Conservation (phyloP, 2,329 filamentous ascomycete species). For the Calonectria naviculata region DNA sequence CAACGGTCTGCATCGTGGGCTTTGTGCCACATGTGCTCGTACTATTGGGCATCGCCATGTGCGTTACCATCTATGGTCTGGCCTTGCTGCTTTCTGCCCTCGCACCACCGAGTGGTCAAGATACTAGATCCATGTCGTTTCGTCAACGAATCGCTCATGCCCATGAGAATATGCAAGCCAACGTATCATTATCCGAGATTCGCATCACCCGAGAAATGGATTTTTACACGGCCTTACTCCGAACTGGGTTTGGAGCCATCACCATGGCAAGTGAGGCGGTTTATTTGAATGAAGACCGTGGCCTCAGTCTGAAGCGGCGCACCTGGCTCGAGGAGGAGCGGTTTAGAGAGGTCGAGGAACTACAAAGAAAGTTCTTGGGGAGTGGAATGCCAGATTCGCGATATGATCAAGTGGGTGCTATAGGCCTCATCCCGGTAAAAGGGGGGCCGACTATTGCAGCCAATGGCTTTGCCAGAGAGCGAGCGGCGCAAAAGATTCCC, state of each 20-base stretch:
- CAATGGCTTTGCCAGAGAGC: slow-evolving; percentile 76
- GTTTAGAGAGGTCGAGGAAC: slow-evolving; percentile 77
- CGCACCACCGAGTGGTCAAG: slow-evolving; percentile 42
- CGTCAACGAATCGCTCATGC: slow-evolving; percentile 75
- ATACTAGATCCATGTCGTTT: slow-evolving; percentile 52
- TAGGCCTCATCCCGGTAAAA: slow-evolving; percentile 66
- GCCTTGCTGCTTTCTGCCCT: slow-evolving; percentile 80
- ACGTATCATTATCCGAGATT: slow-evolving; percentile 84
- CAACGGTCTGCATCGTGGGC: slow-evolving; percentile 93
- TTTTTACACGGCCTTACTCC: slow-evolving; percentile 91
- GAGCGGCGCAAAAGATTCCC: slow-evolving; percentile 69
- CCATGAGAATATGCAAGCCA: slow-evolving; percentile 92
- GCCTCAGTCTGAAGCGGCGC: slow-evolving; percentile 76
- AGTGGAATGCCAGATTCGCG: slow-evolving; percentile 58
- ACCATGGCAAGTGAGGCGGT: slow-evolving; percentile 96
- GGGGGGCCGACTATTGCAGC: slow-evolving; percentile 54
- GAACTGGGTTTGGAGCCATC: slow-evolving; percentile 87
- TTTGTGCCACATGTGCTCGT: slow-evolving; percentile 96
- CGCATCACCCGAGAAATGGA: slow-evolving; percentile 89
- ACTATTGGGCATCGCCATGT: slow-evolving; percentile 80
- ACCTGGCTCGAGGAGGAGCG: slow-evolving; percentile 96
- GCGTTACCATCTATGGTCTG: slow-evolving; percentile 79
- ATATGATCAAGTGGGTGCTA: slow-evolving; percentile 64
- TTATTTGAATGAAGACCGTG: slow-evolving; percentile 89
- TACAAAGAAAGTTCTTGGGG: slow-evolving; percentile 63